Base-by-base conservation (phyloP, 805 yeast genomes). In the Kuraishia ogatae region DNA sequence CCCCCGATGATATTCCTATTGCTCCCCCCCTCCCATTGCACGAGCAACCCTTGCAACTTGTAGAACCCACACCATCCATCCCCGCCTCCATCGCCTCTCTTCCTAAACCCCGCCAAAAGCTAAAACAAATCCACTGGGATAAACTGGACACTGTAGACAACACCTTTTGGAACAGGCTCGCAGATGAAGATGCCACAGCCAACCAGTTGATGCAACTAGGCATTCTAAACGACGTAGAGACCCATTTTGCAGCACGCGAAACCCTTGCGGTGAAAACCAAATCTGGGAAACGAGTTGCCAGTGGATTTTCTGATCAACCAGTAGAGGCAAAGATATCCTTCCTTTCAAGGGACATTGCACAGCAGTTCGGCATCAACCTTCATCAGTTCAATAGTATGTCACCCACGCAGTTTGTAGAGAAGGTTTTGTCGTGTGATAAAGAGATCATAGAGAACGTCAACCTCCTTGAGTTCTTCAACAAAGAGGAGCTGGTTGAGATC, bases 61-160 rank as follows among this genome's bases (percentile, higher is more conserved):
- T 35, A 17, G 43, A 35, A 15, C 43, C 43, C n/a, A 17, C 13
- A 10, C 43, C 43, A 3, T 8, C 17, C 15, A 15, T 35, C 17
- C 43, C 43, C 13, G 43, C 43, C 43, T 35, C 43, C 4, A 35
- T 35, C 43, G 43, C 43, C 15, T 35, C 43, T 4, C 43, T 65
- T 52, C 83, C 83, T 39, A 71, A 82, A 59, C 82, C 84, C 20
- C 76, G 76, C 66, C 76, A 74, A 58, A 84, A 82, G 66, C 70
- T 87, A 71, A 87, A 86, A 64, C 96, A 87, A 62, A 79, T 87
- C 58, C 96, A 87, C 62, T 87, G 94, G 96, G 94, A 87, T 59
- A 86, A 82, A 63, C 71, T 87, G 50, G 87, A 84, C 15, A 67
- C 74, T 52, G 72, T 84, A 17, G 71, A 75, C 19, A 74, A 79